Base-by-base conservation (phyloP, 208 protist genomes). In the Leishmania tarentolae region DNA sequence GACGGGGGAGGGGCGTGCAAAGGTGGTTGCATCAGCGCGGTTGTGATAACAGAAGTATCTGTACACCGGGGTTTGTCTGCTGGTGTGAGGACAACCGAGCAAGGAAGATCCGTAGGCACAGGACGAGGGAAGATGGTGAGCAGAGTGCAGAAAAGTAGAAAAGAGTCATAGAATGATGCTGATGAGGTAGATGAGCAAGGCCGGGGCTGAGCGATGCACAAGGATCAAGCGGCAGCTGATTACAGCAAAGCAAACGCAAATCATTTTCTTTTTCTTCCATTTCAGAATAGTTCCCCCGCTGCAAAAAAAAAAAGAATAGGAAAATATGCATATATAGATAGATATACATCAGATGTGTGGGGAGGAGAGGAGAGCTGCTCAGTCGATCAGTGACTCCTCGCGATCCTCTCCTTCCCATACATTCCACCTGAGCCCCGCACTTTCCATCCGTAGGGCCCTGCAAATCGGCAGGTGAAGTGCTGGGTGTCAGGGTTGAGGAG, bases 21-120 rank as follows among this genome's bases (percentile, higher is more conserved):
- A 47, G 74, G 40, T 0, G 74, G 31, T 8, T 77, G 53, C 74
- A 77, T 77, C 40, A 61, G 17, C 15, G 21, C 44, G 31, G n/a
- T 24, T 46, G 21, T 11, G 61, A 28, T 3, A 5, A 59, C 47
- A 46, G 35, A 61, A 13, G 50, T 31, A 19, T 57, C 17, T 44
- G 31, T 28, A 35, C 52, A 42, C 11, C 21, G 44, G 50, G 31
- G 19, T 56, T 11, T 21, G 21, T 6, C 8, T 28, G 50, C 31
- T 44, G 24, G 69, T 31, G 69, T 52, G 28, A 40, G 69, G 37
- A 0, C 24, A 52, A 21, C 19, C 50, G 28, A 40, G 37, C 24
- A 76, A 79, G 9, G n/a, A 13, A 78, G 47, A 56, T 19, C 11
- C 35, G n/a, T 79, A 31, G 50, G 40, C 50, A 73, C 70, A 72